phyloP scores from a whole-genome alignment of 257 asterid genomes.

The Leptodermis oblonga region DNA sequence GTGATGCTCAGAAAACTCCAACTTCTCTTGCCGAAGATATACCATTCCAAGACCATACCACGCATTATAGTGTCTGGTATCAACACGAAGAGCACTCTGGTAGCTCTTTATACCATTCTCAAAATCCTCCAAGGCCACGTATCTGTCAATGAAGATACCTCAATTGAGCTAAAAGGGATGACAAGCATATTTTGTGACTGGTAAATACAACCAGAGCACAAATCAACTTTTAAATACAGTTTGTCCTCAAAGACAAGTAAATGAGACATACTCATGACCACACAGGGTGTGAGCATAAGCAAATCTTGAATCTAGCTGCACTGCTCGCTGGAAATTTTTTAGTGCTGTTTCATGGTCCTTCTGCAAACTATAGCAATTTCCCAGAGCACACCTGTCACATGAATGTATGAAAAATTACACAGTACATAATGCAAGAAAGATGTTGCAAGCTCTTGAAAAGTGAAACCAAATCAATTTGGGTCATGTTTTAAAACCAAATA shows the following conservation, averaged over 20 bases:
- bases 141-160: constrained; percentile 40
- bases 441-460: background rate
- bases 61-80: constrained; percentile 91
- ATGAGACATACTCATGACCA: constrained; percentile 79
- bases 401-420: background rate
- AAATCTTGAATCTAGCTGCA: constrained; percentile 82
- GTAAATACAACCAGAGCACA: background rate
- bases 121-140: constrained; percentile 86
- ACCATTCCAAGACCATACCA: constrained; percentile 99
- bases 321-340: constrained; percentile 91
- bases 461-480: background rate
- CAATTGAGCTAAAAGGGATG: constrained; percentile 12
- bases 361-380: constrained; percentile 92
- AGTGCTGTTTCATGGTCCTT: constrained; percentile 94
- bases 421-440: background rate
- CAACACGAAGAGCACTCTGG: constrained; percentile 79
- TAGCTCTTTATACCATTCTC: constrained; percentile 83
- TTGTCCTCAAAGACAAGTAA: constrained; percentile 14
- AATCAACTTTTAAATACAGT: background rate
- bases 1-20: constrained; percentile 90
- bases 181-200: constrained; percentile 11
- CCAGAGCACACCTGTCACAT: constrained; percentile 85
- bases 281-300: constrained; percentile 89
- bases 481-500: background rate
- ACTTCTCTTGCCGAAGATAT: constrained; percentile 88